Evolutionary conservation across 306 rosid genomes (phyloP).

Genomic region (Gastrolobium villosum): DNA sequence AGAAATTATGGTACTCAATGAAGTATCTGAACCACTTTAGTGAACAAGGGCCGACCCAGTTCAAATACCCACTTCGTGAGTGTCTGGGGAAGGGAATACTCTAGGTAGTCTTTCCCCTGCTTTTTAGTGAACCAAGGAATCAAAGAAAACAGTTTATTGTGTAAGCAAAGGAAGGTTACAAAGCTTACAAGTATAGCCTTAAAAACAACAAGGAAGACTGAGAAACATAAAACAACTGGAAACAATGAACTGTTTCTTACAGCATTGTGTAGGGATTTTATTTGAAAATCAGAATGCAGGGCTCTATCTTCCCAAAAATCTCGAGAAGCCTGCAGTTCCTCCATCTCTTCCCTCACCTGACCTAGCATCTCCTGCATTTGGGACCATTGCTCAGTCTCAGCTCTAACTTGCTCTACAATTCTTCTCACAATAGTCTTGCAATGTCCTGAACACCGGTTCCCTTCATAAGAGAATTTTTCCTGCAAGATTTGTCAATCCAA

Average conservation of each 20-base stretch:
- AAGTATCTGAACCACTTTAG: not conserved
- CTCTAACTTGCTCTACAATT: constrained; percentile 87
- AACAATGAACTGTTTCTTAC: constrained; percentile 56
- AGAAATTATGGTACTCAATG: not conserved
- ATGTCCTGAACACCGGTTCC: constrained; percentile 77
- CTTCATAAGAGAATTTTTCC: constrained; percentile 61
- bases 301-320: constrained; percentile 90
- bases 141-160: not conserved
- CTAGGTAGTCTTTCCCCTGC: no score
- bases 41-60: no score
- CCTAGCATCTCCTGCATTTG: constrained; percentile 94
- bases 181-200: not conserved
- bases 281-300: constrained; percentile 62
- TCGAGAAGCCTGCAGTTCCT: constrained; percentile 87
- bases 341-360: constrained; percentile 93
- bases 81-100: no score
- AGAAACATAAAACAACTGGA: constrained; percentile 9
- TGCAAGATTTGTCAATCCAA: constrained; percentile 32
- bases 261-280: constrained; percentile 61
- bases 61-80: no score
- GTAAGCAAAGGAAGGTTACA: not conserved
- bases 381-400: constrained; percentile 98
- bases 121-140: not conserved
- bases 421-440: constrained; percentile 83
- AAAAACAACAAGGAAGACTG: not conserved